These are phyloP conservation scores for Scytalidium lignicola DNA, from an alignment of 2,329 filamentous ascomycete genomes.

Conservation along the genomic window DNA sequence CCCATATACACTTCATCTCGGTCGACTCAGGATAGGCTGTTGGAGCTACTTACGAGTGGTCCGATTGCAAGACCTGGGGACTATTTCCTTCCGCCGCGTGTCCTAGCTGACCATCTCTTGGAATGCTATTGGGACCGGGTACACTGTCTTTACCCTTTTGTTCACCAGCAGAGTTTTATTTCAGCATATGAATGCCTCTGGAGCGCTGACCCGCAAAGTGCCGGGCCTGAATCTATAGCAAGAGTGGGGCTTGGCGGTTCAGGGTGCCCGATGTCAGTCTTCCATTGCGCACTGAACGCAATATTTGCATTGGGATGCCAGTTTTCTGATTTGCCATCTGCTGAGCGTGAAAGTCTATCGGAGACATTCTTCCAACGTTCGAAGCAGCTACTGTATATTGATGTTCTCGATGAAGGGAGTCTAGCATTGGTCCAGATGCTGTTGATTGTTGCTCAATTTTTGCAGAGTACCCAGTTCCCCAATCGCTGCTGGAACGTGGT, in stretches of 20 bases:
- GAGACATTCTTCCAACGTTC: slow-evolving; percentile 4
- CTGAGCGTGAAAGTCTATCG: background rate
- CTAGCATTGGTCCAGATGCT: slow-evolving; percentile 8
- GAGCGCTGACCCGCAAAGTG: slow-evolving; percentile 15
- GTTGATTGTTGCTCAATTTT: slow-evolving; percentile 6
- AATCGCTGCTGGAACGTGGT: slow-evolving; percentile 5
- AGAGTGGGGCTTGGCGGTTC: background rate
- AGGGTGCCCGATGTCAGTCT: background rate
- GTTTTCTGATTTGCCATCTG: background rate
- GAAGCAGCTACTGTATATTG: slow-evolving; percentile 2
- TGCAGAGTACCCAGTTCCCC: slow-evolving; percentile 6
- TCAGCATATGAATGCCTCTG: slow-evolving; percentile 35
- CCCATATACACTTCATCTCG: slow-evolving; percentile 10
- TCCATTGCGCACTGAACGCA: slow-evolving; percentile 5
- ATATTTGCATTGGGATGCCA: slow-evolving; percentile 6
- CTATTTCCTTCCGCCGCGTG: slow-evolving; percentile 34
- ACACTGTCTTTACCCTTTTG: slow-evolving; percentile 39
- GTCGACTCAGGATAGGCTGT: background rate
- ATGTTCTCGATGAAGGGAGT: slow-evolving; percentile 5
- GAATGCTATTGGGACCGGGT: slow-evolving; percentile 33
- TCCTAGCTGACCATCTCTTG: slow-evolving; percentile 36
- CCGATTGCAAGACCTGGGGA: slow-evolving; percentile 19
- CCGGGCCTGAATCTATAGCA: background rate
- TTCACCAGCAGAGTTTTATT: slow-evolving; percentile 37
- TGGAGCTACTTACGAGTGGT: background rate